Evolutionary conservation across 768 basidiomycete genomes (phyloP).

Genomic region (Amanita molliuscula): DNA sequence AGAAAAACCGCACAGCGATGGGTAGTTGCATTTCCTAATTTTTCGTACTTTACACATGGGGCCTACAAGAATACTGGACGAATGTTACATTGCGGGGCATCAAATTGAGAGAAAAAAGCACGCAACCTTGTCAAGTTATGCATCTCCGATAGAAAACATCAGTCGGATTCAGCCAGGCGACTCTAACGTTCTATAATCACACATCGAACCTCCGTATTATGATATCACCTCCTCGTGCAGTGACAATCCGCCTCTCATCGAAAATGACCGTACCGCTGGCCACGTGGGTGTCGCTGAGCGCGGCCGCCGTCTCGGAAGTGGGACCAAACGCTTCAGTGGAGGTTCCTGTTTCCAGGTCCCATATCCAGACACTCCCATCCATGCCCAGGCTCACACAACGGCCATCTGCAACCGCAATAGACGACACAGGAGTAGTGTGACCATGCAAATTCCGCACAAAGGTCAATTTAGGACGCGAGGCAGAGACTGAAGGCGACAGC

Average conservation of each 20-base stretch:
- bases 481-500: slow-evolving; percentile 33
- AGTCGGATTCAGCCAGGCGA: not conserved
- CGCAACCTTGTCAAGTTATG: slow-evolving; percentile 8
- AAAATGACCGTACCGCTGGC: slow-evolving; percentile 46
- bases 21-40: not conserved
- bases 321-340: slow-evolving; percentile 31
- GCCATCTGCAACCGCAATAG: slow-evolving; percentile 70
- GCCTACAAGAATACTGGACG: slow-evolving; percentile 2
- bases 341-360: slow-evolving; percentile 66
- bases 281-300: slow-evolving; percentile 11
- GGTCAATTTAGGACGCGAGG: slow-evolving; percentile 50
- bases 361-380: slow-evolving; percentile 75
- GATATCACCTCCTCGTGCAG: slow-evolving; percentile 29
- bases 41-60: slow-evolving; percentile 1
- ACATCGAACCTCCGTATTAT: slow-evolving; percentile 50
- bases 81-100: slow-evolving; percentile 4
- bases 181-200: slow-evolving; percentile 17
- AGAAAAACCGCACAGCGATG: not conserved
- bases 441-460: slow-evolving; percentile 69
- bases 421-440: slow-evolving; percentile 52
- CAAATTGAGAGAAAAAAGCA: not conserved
- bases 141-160: slow-evolving; percentile 3
- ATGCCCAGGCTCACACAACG: slow-evolving; percentile 67
- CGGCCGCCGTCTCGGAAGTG: slow-evolving; percentile 8
- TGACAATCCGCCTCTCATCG: slow-evolving; percentile 68